Evolutionary conservation across 805 yeast species (phyloP).

Genomic region (Metschnikowia kunwiensis): DNA sequence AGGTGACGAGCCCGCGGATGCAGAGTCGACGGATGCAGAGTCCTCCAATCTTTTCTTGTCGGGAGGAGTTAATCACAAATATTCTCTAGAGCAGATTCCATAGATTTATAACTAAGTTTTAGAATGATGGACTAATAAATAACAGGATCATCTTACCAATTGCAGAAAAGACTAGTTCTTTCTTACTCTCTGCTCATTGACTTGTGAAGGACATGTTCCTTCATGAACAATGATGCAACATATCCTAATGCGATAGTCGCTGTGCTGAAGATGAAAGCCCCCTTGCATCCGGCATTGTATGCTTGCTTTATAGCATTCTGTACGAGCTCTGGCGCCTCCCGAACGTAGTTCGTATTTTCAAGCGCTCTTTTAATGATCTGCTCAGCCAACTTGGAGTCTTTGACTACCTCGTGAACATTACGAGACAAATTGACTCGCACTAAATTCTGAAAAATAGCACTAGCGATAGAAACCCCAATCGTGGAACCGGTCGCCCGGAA

Average conservation of each 20-base stretch:
- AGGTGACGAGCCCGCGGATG: too few relatives aligned
- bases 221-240: conserved; percentile 44
- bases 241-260: conserved; percentile 40
- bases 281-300: conserved; percentile 52
- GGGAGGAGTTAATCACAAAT: conserved; percentile 20
- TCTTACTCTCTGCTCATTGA: too few relatives aligned
- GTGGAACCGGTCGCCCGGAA: conserved; percentile 87
- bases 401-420: conserved; percentile 10
- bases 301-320: conserved; percentile 45
- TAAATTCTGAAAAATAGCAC: conserved; percentile 59
- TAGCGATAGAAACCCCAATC: conserved; percentile 68
- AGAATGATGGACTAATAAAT: too few relatives aligned
- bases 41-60: conserved; percentile 13
- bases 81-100: conserved; percentile 6
- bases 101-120: too few relatives aligned
- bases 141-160: too few relatives aligned
- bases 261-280: conserved; percentile 51
- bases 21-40: too few relatives aligned
- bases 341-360: conserved; percentile 53
- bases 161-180: too few relatives aligned
- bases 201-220: conserved; percentile 56
- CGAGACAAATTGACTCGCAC: conserved; percentile 28
- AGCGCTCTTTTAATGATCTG: conserved; percentile 51
- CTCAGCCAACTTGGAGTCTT: conserved; percentile 32
- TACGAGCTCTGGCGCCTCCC: conserved; percentile 52